Percentiles rank a stretch among this genome's conserved stretches.
phyloP scores from a whole-genome alignment of 2,329 filamentous ascomycete genomes.

The Arthrobotrys sphaeroides region DNA sequence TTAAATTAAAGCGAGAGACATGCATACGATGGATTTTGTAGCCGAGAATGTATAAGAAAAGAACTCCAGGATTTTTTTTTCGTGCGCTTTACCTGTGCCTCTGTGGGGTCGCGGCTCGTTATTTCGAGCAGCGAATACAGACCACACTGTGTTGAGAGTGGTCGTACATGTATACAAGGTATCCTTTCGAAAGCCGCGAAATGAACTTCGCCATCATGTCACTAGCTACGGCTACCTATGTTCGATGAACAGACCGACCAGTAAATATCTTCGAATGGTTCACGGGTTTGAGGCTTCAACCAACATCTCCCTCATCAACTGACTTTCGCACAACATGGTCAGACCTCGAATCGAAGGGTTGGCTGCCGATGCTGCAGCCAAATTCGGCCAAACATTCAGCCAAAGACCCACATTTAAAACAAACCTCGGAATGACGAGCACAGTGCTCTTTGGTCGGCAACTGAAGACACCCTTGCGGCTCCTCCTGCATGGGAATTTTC shows the following conservation, averaged over 20 bases:
- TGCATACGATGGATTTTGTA: background rate
- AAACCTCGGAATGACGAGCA: background rate
- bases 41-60: background rate
- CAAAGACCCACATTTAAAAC: background rate
- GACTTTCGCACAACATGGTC: too few relatives aligned
- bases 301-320: too few relatives aligned
- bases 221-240: background rate
- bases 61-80: background rate
- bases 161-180: constrained; percentile 10
- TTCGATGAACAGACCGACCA: background rate
- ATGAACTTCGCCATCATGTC: background rate
- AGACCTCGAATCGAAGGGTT: too few relatives aligned
- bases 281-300: background rate
- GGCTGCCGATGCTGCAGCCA: too few relatives aligned
- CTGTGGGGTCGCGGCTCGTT: background rate
- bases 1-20: background rate
- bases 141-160: constrained; percentile 7
- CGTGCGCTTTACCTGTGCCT: background rate
- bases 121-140: background rate
- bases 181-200: background rate
- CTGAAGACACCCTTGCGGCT: background rate
- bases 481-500: background rate
- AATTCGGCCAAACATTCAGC: background rate
- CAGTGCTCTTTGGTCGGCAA: constrained; percentile 5
- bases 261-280: background rate